A percentile compares a stretch with the other conserved stretches of the same genome.
Evolutionary conservation across 352 stramenopile genomes (phyloP).

Genomic region (Albugo candida): DNA sequence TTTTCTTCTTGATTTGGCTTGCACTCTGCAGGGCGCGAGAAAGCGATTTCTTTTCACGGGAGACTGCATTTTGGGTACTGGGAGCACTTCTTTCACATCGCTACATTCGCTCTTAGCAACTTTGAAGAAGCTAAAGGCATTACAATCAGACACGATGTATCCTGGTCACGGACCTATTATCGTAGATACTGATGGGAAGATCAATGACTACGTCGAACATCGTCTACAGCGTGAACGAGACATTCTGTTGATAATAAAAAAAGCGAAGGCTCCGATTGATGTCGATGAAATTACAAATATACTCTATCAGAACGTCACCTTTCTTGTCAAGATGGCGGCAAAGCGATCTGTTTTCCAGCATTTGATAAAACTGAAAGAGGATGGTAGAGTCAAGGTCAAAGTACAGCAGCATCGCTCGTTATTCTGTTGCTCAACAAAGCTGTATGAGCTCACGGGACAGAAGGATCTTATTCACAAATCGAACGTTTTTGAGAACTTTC

Average conservation of each 20-base stretch:
- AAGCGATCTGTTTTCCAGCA: too few relatives aligned
- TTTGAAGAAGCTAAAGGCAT: conserved; percentile 24
- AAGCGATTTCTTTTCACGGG: conserved; percentile 43
- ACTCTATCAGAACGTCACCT: too few relatives aligned
- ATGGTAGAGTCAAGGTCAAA: too few relatives aligned
- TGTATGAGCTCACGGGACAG: too few relatives aligned
- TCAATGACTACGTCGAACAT: conserved; percentile 59
- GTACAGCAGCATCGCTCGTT: too few relatives aligned
- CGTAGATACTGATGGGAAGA: conserved; percentile 30
- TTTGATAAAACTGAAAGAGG: too few relatives aligned
- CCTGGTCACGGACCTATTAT: conserved; percentile 57
- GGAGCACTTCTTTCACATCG: conserved; percentile 75
- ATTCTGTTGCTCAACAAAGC: too few relatives aligned
- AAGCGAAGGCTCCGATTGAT: neutral
- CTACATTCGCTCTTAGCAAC: conserved; percentile 60
- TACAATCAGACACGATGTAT: conserved; percentile 30
- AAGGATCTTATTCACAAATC: too few relatives aligned
- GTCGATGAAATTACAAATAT: neutral
- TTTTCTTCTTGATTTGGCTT: conserved; percentile 33
- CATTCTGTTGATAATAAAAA: conserved; percentile 24
- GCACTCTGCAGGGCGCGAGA: conserved; percentile 1
- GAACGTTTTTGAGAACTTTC: too few relatives aligned
- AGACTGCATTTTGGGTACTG: conserved; percentile 67
- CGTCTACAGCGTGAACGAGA: conserved; percentile 49
- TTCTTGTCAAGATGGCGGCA: too few relatives aligned